A percentile compares a stretch with the other conserved stretches of the same genome.
These are phyloP conservation scores for Hura crepitans DNA, from an alignment of 441 rosid species.

Conservation along the genomic window DNA sequence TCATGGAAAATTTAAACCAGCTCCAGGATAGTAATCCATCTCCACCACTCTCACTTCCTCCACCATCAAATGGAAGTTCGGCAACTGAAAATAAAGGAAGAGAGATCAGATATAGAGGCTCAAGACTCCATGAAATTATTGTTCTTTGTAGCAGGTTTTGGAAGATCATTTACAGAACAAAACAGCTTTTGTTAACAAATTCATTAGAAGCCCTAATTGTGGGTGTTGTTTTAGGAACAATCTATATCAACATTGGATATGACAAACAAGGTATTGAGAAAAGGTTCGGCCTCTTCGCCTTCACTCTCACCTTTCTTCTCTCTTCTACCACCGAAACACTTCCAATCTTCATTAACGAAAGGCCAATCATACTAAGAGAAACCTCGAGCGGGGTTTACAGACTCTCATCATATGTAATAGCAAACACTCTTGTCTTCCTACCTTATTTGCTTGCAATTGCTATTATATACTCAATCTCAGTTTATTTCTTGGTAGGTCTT, in stretches of 20 bases:
- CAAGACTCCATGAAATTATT: too few species aligned
- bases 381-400: conserved; percentile 77
- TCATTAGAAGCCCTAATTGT: conserved; percentile 86
- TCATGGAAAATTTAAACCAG: conserved; percentile 53
- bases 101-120: too few species aligned
- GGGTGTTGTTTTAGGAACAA: conserved; percentile 68
- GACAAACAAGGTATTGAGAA: conserved; percentile 69
- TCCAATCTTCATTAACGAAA: conserved; percentile 81
- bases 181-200: conserved; percentile 69
- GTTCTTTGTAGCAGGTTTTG: conserved; percentile 66
- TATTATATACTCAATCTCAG: conserved; percentile 52
- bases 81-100: too few species aligned
- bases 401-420: conserved; percentile 67
- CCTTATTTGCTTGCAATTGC: conserved; percentile 69
- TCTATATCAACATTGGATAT: conserved; percentile 47
- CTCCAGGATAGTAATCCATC: too few species aligned
- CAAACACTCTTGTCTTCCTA: conserved; percentile 75
- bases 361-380: conserved; percentile 70
- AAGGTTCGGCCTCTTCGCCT: conserved; percentile 76
- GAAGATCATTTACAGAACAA: conserved; percentile 59
- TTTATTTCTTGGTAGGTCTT: conserved; percentile 79
- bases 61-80: too few species aligned
- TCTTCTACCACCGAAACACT: conserved; percentile 87
- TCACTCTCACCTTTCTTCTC: conserved; percentile 75
- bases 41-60: too few species aligned